phyloP scores from a whole-genome alignment of 2,329 filamentous ascomycete species.

The Talaromyces marneffei region DNA sequence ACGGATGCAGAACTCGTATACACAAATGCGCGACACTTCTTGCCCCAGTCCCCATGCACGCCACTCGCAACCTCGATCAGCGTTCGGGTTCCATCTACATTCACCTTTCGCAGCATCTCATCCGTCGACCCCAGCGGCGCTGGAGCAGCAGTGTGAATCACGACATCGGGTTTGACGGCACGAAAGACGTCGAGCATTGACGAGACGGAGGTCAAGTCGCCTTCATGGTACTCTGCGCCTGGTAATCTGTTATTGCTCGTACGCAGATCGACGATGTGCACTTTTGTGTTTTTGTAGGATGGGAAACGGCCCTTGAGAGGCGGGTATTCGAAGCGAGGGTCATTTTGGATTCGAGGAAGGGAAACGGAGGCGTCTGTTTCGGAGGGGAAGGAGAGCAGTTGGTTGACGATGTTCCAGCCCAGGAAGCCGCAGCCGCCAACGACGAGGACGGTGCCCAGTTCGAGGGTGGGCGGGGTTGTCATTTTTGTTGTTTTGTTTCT shows the following conservation, averaged over 20 bases:
- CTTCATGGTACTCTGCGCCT: constrained; percentile 63
- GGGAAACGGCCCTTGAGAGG: constrained; percentile 37
- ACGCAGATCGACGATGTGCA: constrained; percentile 67
- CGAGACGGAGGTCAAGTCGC: constrained; percentile 66
- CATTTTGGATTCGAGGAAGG: constrained; percentile 30
- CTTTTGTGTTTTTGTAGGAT: constrained; percentile 40
- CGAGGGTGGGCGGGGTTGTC: constrained; percentile 27
- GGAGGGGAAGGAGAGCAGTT: constrained; percentile 58
- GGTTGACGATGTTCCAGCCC: constrained; percentile 72
- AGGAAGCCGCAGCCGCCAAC: constrained; percentile 81
- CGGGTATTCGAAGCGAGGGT: constrained; percentile 35
- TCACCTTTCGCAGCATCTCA: constrained; percentile 70
- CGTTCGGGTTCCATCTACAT: constrained; percentile 76
- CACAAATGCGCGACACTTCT: constrained; percentile 64
- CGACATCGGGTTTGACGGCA: constrained; percentile 66
- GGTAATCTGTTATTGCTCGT: constrained; percentile 62
- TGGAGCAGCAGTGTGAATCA: constrained; percentile 86
- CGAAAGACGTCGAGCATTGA: constrained; percentile 59
- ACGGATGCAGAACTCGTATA: constrained; percentile 89
- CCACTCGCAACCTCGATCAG: constrained; percentile 65
- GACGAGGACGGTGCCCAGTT: constrained; percentile 66
- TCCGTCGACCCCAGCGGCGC: constrained; percentile 47
- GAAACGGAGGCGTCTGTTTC: constrained; percentile 37
- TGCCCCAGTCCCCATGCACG: constrained; percentile 57
- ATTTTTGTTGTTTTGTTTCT: not conserved